These are phyloP conservation scores for Tremella yokohamensis DNA, from an alignment of 768 basidiomycete genomes.

Conservation along the genomic window DNA sequence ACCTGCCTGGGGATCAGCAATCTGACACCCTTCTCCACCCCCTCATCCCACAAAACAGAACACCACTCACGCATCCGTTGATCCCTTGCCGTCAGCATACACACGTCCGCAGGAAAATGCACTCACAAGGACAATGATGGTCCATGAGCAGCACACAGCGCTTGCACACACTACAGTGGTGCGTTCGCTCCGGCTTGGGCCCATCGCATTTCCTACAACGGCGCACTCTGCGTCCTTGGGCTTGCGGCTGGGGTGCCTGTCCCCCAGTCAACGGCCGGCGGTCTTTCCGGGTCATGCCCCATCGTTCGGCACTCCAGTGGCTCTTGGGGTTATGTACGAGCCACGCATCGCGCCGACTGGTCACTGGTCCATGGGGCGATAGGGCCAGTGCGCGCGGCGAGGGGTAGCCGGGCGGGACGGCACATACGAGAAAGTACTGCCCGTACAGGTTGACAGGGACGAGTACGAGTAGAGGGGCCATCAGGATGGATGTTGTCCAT, in stretches of 20 bases:
- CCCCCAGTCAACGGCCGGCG: slow-evolving; percentile 4
- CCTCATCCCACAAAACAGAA: too few species aligned
- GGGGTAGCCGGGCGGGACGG: slow-evolving; percentile 73
- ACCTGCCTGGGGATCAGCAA: slow-evolving; percentile 50
- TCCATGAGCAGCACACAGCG: slow-evolving; percentile 65
- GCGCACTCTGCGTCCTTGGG: slow-evolving; percentile 56
- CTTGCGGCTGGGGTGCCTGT: not conserved
- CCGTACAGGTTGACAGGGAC: slow-evolving; percentile 70
- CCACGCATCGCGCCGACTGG: slow-evolving; percentile 22
- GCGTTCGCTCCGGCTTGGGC: slow-evolving; percentile 80
- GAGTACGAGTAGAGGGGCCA: slow-evolving; percentile 63
- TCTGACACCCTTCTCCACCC: not conserved
- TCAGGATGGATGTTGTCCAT: slow-evolving; percentile 58
- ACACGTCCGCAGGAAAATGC: slow-evolving; percentile 1
- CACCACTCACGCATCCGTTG: slow-evolving; percentile 72
- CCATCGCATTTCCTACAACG: slow-evolving; percentile 68
- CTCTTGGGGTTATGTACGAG: slow-evolving; percentile 51
- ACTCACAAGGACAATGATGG: slow-evolving; percentile 53
- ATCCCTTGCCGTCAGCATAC: slow-evolving; percentile 63
- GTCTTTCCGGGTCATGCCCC: slow-evolving; percentile 21
- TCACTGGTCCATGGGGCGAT: slow-evolving; percentile 10
- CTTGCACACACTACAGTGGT: slow-evolving; percentile 90
- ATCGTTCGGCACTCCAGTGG: slow-evolving; percentile 55
- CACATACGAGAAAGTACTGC: slow-evolving; percentile 84
- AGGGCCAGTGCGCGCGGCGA: slow-evolving; percentile 27